Conservation (phyloP, 352 stramenopile species). For the Phytophthora colocasiae region DNA sequence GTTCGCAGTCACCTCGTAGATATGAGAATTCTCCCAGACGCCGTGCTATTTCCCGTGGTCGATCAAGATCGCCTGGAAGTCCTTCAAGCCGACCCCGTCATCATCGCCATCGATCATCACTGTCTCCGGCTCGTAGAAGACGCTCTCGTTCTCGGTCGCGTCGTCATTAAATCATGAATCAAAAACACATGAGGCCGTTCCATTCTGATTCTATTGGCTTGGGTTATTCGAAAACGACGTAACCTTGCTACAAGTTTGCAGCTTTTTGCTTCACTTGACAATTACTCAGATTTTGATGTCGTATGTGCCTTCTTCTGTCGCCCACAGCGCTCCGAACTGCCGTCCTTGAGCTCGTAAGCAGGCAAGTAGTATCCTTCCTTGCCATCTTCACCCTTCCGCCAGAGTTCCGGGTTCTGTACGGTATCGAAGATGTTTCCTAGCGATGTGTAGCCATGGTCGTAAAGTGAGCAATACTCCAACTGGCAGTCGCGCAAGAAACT, state of each 20-base stretch:
- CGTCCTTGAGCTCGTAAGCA: conserved; percentile 74
- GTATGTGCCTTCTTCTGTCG: conserved; percentile 80
- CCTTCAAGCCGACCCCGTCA: conserved; percentile 14
- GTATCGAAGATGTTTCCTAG: conserved; percentile 96
- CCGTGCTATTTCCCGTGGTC: conserved; percentile 10
- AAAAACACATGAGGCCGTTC: not conserved
- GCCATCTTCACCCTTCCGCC: conserved; percentile 61
- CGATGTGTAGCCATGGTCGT: conserved; percentile 94
- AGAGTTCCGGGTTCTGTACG: conserved; percentile 93
- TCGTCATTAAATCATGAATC: conserved; percentile 15
- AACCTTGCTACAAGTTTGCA: conserved; percentile 2
- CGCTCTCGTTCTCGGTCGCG: conserved; percentile 37
- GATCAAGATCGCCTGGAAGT: conserved; percentile 15
- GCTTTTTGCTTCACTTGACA: not conserved
- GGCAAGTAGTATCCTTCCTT: conserved; percentile 74
- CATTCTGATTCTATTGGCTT: conserved; percentile 25
- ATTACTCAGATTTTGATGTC: conserved; percentile 63
- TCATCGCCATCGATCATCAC: conserved; percentile 27
- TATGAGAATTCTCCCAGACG: conserved; percentile 14
- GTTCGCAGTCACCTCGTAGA: conserved; percentile 30
- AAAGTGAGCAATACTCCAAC: conserved; percentile 91
- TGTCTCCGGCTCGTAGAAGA: conserved; percentile 18
- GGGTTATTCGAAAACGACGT: conserved; percentile 11
- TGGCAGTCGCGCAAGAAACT: conserved; percentile 90
- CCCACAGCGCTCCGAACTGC: conserved; percentile 72